Evolutionary conservation across 2,329 filamentous ascomycete species (phyloP), one percentile per base, ranked within the genome.

Genomic region (Monosporascus sp.): DNA sequence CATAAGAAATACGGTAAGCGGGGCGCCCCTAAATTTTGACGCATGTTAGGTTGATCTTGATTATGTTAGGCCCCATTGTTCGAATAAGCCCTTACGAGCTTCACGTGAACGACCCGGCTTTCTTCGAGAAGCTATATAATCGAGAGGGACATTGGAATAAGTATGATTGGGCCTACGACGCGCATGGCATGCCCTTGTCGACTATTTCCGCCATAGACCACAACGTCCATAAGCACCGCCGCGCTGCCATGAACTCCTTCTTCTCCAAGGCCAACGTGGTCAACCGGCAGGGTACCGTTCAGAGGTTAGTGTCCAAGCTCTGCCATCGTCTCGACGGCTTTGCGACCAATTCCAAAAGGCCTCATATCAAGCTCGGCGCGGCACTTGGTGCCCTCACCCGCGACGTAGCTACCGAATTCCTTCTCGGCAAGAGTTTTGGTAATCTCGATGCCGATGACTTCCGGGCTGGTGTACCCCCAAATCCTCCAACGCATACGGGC

Each of bases 401-500:
- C 15, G 47, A 50, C 31, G 46, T 50, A 2, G 27, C 41, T n/a
- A 41, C 39, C 2, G 41, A 53, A 8, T 50, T 20, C 9, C 3
- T 50, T 34, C 27, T 50, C 9, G 48, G 47, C 20, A 49, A 50
- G 36, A 25, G 15, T 14, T 47, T 31, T 20, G 6, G 45, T n/a
- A 41, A 34, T n/a, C 47, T 53, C 4, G 51, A 47, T 5, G 22
- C 39, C 5, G 47, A 47, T 3, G 51, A 47, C 31, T 50, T 53
- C 24, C 25, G 36, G 11, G 11, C 14, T 9, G 27, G 9, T 3
- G 37, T 48, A 25, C 39, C 31, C 38, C 25, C 17, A 11, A 18
- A 44, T 51, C 7, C 45, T 54, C 9, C 7, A 48, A 1, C 22
- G 15, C n/a, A 52, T 60, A 1, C 51, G 57, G 2, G 22, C 41